Evolutionary conservation across 2,329 filamentous ascomycete genomes (phyloP), one percentile per base, ranked within the genome.

Genomic region (Pseudocercospora crystallina): DNA sequence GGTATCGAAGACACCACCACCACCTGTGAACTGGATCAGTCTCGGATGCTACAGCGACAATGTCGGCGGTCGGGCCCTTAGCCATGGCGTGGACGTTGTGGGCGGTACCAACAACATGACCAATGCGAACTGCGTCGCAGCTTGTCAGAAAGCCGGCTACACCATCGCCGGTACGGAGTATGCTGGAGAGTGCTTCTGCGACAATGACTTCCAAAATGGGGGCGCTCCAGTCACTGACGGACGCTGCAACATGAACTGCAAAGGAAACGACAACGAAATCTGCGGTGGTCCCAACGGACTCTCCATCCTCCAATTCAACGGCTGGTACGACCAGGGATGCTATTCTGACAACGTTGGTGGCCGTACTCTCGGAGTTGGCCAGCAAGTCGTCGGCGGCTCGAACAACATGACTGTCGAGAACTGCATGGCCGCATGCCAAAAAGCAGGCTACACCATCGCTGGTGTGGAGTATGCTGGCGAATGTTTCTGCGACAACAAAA

Each of bases 401-500:
- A 54, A 55, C 20, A 49, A 54, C 20, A 53, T 52, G 39, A 58
- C 46, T 37, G 59, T 52, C 52, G 63, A 44, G 37, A 65, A 33
- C 10, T 69, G 67, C 48, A 58, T 63, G 11, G 40, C 49, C 13
- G 53, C 55, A 42, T 69, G 68, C 33, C 47, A 49, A 20, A 53
- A 51, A n/a, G 58, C 57, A 8, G 65, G 66, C 1, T 70, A 66
- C 52, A 60, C 53, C 8, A 61, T 69, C 17, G 66, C 67, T 29
- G 68, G 67, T 36, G 52, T 67, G 12, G 64, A 69, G 36, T 46
- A 59, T 54, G 2, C 46, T 33, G 51, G 38, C 26, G 51, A 53
- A 47, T 70, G 67, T 55, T 70, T 54, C 56, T 70, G 68, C 42
- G 67, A 64, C 8, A 64, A 67, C 37, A 37, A 44, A 1, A 38